Percentiles rank a stretch among this genome's conserved stretches.
phyloP scores from a whole-genome alignment of 2,329 filamentous ascomycete species.

The Fusarium scirpi region DNA sequence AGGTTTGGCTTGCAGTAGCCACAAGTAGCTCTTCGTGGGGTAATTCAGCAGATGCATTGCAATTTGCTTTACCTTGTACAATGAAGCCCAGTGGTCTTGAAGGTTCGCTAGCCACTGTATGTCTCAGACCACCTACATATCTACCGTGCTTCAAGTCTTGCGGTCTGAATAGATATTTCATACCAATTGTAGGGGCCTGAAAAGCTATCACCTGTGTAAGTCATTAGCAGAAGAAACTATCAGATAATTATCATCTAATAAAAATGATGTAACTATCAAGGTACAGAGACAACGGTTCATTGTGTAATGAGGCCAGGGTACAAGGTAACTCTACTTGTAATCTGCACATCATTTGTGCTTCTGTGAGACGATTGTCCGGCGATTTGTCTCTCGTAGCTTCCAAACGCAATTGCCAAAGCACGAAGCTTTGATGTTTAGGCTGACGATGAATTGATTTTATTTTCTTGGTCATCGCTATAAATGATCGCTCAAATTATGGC shows the following conservation, averaged over 20 bases:
- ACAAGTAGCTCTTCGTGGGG: slow-evolving; percentile 32
- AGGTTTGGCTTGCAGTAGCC: slow-evolving; percentile 46
- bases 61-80: background rate
- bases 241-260: background rate
- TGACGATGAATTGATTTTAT: background rate
- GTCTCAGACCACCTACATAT: background rate
- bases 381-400: background rate
- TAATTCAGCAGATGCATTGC: slow-evolving; percentile 10
- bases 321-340: background rate
- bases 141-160: background rate
- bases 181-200: background rate
- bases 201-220: background rate
- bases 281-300: background rate
- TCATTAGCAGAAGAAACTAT: background rate
- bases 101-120: slow-evolving; percentile 1
- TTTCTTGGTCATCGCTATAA: background rate
- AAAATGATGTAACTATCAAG: slow-evolving; percentile 8
- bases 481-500: background rate
- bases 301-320: background rate
- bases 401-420: background rate
- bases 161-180: background rate
- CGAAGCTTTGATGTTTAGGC: background rate
- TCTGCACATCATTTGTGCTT: background rate
- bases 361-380: background rate
- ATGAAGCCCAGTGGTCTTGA: background rate